Evolutionary conservation across 768 basidiomycete species (phyloP).

Genomic region (Auriscalpium vulgare): DNA sequence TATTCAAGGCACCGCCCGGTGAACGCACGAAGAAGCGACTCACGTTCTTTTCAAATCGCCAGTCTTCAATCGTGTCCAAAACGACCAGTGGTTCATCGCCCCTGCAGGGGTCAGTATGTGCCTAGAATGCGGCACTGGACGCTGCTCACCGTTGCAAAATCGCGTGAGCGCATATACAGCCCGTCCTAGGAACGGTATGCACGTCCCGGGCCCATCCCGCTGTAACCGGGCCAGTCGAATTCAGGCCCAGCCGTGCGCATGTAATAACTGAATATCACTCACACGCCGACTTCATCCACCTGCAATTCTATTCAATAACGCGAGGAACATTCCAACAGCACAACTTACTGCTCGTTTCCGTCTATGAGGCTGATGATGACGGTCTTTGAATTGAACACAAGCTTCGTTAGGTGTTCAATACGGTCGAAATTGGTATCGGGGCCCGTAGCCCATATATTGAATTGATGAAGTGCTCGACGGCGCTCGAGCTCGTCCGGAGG

Average conservation of each 20-base stretch:
- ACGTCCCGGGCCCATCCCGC: slow-evolving; percentile 34
- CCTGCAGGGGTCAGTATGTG: slow-evolving; percentile 26
- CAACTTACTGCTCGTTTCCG: slow-evolving; percentile 67
- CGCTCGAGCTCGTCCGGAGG: slow-evolving; percentile 82
- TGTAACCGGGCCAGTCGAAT: slow-evolving; percentile 12
- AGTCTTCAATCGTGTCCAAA: slow-evolving; percentile 71
- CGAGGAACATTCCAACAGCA: not conserved
- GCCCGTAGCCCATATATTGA: slow-evolving; percentile 84
- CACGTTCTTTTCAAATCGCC: slow-evolving; percentile 84
- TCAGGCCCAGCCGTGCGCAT: not conserved
- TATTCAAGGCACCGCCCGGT: not conserved
- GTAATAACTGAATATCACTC: slow-evolving; percentile 19
- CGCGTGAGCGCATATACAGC: slow-evolving; percentile 78
- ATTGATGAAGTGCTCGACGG: slow-evolving; percentile 82
- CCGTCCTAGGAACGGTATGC: slow-evolving; percentile 40
- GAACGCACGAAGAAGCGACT: slow-evolving; percentile 18
- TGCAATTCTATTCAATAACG: slow-evolving; percentile 22
- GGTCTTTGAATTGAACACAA: slow-evolving; percentile 87
- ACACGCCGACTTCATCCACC: slow-evolving; percentile 92
- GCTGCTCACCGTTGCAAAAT: slow-evolving; percentile 65
- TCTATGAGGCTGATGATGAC: slow-evolving; percentile 82
- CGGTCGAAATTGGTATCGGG: slow-evolving; percentile 89
- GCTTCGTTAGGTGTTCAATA: slow-evolving; percentile 85
- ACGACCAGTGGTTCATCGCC: slow-evolving; percentile 85
- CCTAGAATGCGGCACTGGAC: not conserved